Evolutionary conservation across 2,329 filamentous ascomycete genomes (phyloP).

Genomic region (Chlorencoelia australis): DNA sequence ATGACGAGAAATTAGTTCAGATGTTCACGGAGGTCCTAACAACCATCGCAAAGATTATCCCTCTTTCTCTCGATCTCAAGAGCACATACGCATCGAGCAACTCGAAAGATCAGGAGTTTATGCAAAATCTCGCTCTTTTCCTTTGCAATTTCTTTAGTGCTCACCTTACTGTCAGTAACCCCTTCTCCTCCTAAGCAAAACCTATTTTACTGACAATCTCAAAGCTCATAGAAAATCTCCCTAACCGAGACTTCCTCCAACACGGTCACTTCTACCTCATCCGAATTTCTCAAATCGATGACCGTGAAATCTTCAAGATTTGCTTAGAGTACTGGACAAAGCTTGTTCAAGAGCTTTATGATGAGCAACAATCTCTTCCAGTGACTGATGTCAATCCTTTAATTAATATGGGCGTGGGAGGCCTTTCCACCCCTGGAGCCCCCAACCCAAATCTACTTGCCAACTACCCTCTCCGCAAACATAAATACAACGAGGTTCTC

Average conservation of each 20-base stretch:
- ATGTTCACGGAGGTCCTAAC: constrained; percentile 98
- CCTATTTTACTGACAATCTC: constrained; percentile 13
- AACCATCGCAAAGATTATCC: constrained; percentile 87
- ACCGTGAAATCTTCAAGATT: constrained; percentile 99
- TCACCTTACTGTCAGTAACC: constrained; percentile 61
- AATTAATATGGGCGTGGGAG: constrained; percentile 62
- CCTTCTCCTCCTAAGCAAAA: background rate
- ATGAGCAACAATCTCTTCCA: constrained; percentile 95
- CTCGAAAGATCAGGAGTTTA: constrained; percentile 89
- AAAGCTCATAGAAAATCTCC: constrained; percentile 86
- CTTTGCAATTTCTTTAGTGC: constrained; percentile 94
- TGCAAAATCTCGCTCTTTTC: constrained; percentile 92
- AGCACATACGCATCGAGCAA: constrained; percentile 86
- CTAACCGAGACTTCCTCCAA: constrained; percentile 87
- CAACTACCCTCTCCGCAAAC: constrained; percentile 90
- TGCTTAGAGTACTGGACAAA: constrained; percentile 99
- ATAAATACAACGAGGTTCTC: constrained; percentile 92
- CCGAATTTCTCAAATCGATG: constrained; percentile 95
- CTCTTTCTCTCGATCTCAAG: constrained; percentile 81
- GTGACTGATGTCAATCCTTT: constrained; percentile 89
- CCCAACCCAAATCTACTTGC: constrained; percentile 75
- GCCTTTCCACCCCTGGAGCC: constrained; percentile 68
- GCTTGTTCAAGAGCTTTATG: constrained; percentile 92
- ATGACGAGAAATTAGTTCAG: constrained; percentile 90
- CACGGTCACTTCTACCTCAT: constrained; percentile 98